Evolutionary conservation across 2,329 filamentous ascomycete genomes (phyloP), one percentile per base, ranked within the genome.

Genomic region (Talaromyces amestolkiae): DNA sequence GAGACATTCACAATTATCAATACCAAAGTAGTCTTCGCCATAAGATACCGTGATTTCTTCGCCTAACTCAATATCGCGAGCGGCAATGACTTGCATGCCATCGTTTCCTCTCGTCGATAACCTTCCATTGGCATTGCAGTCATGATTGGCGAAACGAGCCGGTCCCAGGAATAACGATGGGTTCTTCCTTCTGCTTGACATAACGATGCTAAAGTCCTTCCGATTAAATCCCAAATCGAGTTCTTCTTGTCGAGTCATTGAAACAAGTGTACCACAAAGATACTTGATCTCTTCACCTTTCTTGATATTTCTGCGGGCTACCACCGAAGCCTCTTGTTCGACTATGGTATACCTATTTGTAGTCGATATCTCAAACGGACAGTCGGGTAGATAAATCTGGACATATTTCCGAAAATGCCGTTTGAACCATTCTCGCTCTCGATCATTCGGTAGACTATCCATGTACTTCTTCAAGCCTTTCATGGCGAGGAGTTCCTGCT

Each of bases 21-120:
- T 89, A 2, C 95, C 95, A 79, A 99, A 99, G 76, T 99, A 99
- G 74, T 92, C 93, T 19, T 96, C 93, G 27, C 94, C 93, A 73
- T 99, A 99, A 0, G 90, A 94, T 0, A 99, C 95, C 0, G 95
- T 99, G 66, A 99, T 96, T 77, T 99, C 95, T 67, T 99, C 93
- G 3, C 93, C 95, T 0, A 90, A 82, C 11, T 90, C 86, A 67
- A 99, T 98, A 66, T 93, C 85, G 69, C 89, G 87, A 39, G 88
- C 87, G 2, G 95, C 92, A 59, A 96, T 87, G 65, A 99, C 93
- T 73, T 96, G 91, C 81, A 99, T 97, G 41, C 92, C 92, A 65
- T 93, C 89, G 65, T 89, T 87, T 54, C 93, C 92, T 41, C 88
- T 90, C 41, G 92, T 97, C 71, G 91, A 89, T 53, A 99, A 85